Conservation (phyloP, 2,329 filamentous ascomycete genomes). For the Exophiala mesophila region DNA sequence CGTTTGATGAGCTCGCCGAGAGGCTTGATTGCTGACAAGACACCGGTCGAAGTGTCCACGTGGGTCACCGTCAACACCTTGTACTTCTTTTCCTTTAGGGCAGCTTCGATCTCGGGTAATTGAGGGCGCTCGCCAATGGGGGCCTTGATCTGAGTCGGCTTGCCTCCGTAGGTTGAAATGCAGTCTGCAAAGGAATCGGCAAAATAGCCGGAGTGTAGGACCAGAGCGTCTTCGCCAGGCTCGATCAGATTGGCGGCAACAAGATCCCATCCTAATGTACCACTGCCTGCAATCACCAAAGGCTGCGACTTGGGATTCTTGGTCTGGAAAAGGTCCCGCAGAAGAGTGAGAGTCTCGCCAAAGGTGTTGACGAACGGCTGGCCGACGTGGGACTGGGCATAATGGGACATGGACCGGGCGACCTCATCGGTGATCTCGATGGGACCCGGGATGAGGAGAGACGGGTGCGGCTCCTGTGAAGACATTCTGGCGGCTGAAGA, state of each 20-base stretch:
- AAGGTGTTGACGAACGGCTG: slow-evolving; percentile 84
- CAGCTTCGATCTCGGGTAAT: slow-evolving; percentile 80
- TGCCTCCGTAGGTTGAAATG: slow-evolving; percentile 83
- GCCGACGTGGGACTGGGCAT: slow-evolving; percentile 79
- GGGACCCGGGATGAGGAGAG: slow-evolving; percentile 91
- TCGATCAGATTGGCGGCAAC: slow-evolving; percentile 92
- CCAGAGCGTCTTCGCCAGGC: slow-evolving; percentile 81
- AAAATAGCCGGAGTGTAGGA: slow-evolving; percentile 96
- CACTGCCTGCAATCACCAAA: slow-evolving; percentile 88
- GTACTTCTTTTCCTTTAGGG: slow-evolving; percentile 84
- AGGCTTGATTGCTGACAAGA: slow-evolving; percentile 82
- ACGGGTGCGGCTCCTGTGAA: slow-evolving; percentile 55
- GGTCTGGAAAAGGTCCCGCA: slow-evolving; percentile 92
- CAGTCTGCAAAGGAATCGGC: slow-evolving; percentile 92
- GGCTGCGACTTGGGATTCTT: slow-evolving; percentile 77
- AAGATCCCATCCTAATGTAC: slow-evolving; percentile 93
- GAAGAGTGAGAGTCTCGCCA: slow-evolving; percentile 79
- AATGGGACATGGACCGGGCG: slow-evolving; percentile 23
- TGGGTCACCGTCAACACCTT: slow-evolving; percentile 94
- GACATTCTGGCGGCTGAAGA: slow-evolving; percentile 23
- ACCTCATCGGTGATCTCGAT: slow-evolving; percentile 25
- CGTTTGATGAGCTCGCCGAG: slow-evolving; percentile 76
- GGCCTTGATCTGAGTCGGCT: slow-evolving; percentile 83
- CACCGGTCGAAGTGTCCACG: slow-evolving; percentile 94
- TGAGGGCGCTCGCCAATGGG: slow-evolving; percentile 84